A percentile compares a stretch with the other conserved stretches of the same genome.
Evolutionary conservation across 352 stramenopile species (phyloP).

Genomic region (Globisporangium spinosum): DNA sequence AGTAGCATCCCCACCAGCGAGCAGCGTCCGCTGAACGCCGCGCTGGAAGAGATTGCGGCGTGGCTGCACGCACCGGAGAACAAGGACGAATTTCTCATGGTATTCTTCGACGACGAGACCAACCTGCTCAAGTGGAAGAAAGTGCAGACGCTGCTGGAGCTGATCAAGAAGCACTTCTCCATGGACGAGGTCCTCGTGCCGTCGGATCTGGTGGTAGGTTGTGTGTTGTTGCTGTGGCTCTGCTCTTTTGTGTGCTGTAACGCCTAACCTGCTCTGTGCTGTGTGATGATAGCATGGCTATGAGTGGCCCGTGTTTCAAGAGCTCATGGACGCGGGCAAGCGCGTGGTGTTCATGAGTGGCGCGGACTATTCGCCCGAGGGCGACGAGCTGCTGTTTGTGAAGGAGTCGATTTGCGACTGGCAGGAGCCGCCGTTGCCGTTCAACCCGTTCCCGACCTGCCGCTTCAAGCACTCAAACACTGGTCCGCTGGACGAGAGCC

Average conservation of each 20-base stretch:
- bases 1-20: conserved; percentile 62
- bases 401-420: conserved; percentile 76
- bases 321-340: conserved; percentile 58
- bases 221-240: not conserved
- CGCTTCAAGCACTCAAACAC: conserved; percentile 40
- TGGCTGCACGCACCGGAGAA: conserved; percentile 60
- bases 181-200: conserved; percentile 62
- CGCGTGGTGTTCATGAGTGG: conserved; percentile 79
- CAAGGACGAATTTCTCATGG: conserved; percentile 66
- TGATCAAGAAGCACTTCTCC: conserved; percentile 60
- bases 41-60: conserved; percentile 44
- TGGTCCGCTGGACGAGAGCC: conserved; percentile 37
- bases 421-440: conserved; percentile 63
- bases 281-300: conserved; percentile 29
- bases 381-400: conserved; percentile 72
- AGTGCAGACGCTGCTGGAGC: conserved; percentile 53
- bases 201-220: conserved; percentile 49
- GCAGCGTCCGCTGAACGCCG: conserved; percentile 42
- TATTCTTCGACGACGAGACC: conserved; percentile 83
- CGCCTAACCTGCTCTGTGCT: not conserved
- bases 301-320: conserved; percentile 61
- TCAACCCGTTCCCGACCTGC: conserved; percentile 60
- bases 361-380: conserved; percentile 56
- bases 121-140: conserved; percentile 82
- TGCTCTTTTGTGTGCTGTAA: not conserved